Conservation (phyloP, 2,329 filamentous ascomycete species). For the Verticillium nubilum region DNA sequence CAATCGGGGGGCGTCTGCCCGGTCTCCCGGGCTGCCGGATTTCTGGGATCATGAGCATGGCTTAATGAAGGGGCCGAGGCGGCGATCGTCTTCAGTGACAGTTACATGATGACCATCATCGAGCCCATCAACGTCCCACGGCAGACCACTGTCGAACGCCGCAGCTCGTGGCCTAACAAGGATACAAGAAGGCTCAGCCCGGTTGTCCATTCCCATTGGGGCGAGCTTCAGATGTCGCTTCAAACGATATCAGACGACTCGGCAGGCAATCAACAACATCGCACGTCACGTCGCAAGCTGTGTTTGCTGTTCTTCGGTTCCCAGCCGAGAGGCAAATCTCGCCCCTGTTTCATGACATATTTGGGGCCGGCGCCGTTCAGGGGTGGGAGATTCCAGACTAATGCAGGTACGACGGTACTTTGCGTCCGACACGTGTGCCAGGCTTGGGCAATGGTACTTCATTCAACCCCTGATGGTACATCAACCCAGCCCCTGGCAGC, state of each 20-base stretch:
- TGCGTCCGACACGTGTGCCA: neutral
- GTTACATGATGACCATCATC: neutral
- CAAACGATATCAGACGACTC: neutral
- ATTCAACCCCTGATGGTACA: neutral
- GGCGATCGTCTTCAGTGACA: neutral
- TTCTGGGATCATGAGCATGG: neutral
- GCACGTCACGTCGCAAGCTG: neutral
- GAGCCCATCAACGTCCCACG: neutral
- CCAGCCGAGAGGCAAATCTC: neutral
- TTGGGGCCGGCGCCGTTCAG: neutral
- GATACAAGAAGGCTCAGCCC: neutral
- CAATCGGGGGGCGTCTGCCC: neutral
- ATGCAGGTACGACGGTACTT: conserved; percentile 1
- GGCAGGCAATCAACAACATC: neutral
- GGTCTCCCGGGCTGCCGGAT: neutral
- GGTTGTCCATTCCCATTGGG: neutral
- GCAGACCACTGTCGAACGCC: neutral
- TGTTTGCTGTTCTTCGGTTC: neutral
- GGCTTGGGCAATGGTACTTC: neutral
- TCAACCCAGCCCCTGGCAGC: neutral
- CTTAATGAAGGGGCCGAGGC: neutral
- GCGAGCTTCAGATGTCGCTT: neutral
- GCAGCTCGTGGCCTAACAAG: neutral
- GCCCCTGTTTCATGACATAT: conserved; percentile 3
- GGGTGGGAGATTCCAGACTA: neutral